phyloP scores from a whole-genome alignment of 345 rosid genomes.

The Clarkia xantiana region DNA sequence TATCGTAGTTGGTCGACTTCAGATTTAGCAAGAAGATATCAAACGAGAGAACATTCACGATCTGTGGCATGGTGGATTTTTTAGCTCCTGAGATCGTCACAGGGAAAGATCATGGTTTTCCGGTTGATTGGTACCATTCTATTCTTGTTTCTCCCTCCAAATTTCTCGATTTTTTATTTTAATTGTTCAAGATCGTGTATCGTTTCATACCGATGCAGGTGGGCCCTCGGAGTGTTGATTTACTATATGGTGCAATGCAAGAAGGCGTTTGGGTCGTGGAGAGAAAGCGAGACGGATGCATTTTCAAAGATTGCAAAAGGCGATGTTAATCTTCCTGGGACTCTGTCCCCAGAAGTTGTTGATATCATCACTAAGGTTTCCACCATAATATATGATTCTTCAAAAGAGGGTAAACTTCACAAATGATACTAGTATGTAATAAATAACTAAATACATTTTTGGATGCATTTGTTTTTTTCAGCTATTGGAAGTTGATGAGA shows the following conservation, averaged over 20 bases:
- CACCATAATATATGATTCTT: too few relatives aligned
- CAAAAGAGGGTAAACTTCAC: too few relatives aligned
- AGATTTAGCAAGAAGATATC: conserved; percentile 66
- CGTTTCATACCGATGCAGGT: conserved; percentile 28
- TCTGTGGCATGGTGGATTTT: conserved; percentile 73
- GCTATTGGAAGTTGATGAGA: conserved; percentile 75
- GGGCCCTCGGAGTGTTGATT: conserved; percentile 84
- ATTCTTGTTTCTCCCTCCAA: too few relatives aligned
- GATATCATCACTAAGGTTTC: conserved; percentile 71
- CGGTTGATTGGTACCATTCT: conserved; percentile 64
- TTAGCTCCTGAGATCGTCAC: conserved; percentile 83
- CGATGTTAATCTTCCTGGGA: conserved; percentile 40
- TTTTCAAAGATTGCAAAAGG: conserved; percentile 71
- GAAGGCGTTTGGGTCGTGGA: conserved; percentile 81
- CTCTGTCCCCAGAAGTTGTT: conserved; percentile 42
- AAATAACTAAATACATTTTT: too few relatives aligned
- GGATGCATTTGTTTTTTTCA: too few relatives aligned
- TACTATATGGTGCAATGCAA: conserved; percentile 69
- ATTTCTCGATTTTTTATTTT: too few relatives aligned
- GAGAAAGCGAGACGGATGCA: conserved; percentile 66
- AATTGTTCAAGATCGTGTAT: background rate
- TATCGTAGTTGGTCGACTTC: conserved; percentile 62
- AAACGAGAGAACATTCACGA: conserved; percentile 63
- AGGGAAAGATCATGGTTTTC: conserved; percentile 77
- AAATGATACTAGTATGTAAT: too few relatives aligned